Evolutionary conservation across 2,329 filamentous ascomycete genomes (phyloP), one percentile per base, ranked within the genome.

Genomic region (Esteya vermicola): DNA sequence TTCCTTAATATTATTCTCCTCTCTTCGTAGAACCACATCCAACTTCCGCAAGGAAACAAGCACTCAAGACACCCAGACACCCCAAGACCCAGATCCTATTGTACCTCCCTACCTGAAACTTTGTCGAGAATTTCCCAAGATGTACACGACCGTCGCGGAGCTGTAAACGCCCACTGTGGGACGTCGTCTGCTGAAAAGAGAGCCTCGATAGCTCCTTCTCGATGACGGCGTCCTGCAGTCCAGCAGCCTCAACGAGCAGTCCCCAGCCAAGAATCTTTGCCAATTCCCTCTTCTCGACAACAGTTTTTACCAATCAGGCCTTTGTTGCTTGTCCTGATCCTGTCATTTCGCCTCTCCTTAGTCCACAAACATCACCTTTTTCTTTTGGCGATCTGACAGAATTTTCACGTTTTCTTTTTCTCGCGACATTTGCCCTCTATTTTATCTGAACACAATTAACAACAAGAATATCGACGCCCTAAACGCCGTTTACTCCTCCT

Each of bases 81-180:
- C 56, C 48, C 56, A 49, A 46, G 47, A 41, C 55, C 49, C 51
- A 55, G 47, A 50, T 46, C n/a, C n/a, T n/a, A n/a, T n/a, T n/a
- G n/a, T n/a, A n/a, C n/a, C n/a, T n/a, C n/a, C n/a, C n/a, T n/a
- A n/a, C n/a, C n/a, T 56, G 28, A 16, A 68, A 72, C 78, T 80
- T 78, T 69, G 78, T 82, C 79, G 77, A 81, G 68, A 69, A 59
- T 54, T 53, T 48, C 50, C 40, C 57, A 69, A 66, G 62, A 79
- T 78, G 73, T 75, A 75, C 74, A 75, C 70, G 78, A 77, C 79
- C 70, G 68, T 81, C 79, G 79, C 77, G 83, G 80, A 81, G 81
- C 83, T 89, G 81, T 93, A 86, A 88, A 85, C 74, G 65, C 73
- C 77, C 78, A 79, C 81, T 86, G 76, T 78, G 78, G 77, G 75